Base-by-base conservation (phyloP, 192 early-diverging fungal species). In the Backusella luteola region DNA sequence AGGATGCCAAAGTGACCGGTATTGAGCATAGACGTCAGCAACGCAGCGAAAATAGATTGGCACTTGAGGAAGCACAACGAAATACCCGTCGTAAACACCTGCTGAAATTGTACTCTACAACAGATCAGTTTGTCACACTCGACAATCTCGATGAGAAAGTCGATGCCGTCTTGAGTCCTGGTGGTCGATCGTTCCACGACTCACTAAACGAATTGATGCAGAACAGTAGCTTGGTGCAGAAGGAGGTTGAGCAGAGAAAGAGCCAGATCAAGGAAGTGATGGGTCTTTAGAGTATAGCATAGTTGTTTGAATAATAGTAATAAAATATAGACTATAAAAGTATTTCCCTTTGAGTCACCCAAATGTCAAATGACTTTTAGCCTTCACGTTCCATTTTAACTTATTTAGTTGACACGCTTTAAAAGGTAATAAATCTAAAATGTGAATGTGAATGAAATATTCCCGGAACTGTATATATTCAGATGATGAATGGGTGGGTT, bases 91-190 rank as follows among this genome's bases (percentile, higher is more conserved):
- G 63, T 23, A 56, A 49, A 46, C 52, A 70, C 23, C 38, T 81
- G 26, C 36, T 73, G 26, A 67, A 77, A 59, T 34, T 81, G 67
- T 81, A 81, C 41, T n/a, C 69, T 34, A 44, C 80, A 11, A 70
- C 73, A 41, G 68, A 77, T 3, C 26, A 49, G 21, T 81, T 81
- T 81, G 80, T 81, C 9, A 77, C 76, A 21, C 41, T 71, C 29
- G 76, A 77, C 1, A 81, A 81, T 66, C 46, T 81, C 6, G 80
- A 81, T 46, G 68, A n/a, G 3, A 67, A 70, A 36, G n/a, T 81
- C 1, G 80, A 81, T 71, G 21, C 34, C 15, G 34, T 75, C 29
- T 36, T 80, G 44, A 75, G 67, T 9, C 32, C 73, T 70, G 49
- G 69, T 35, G 67, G 67, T 8, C 34, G 49, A 36, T 74, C 78